Evolutionary conservation across 768 basidiomycete species (phyloP).

Genomic region (Coprinellus micaceus): DNA sequence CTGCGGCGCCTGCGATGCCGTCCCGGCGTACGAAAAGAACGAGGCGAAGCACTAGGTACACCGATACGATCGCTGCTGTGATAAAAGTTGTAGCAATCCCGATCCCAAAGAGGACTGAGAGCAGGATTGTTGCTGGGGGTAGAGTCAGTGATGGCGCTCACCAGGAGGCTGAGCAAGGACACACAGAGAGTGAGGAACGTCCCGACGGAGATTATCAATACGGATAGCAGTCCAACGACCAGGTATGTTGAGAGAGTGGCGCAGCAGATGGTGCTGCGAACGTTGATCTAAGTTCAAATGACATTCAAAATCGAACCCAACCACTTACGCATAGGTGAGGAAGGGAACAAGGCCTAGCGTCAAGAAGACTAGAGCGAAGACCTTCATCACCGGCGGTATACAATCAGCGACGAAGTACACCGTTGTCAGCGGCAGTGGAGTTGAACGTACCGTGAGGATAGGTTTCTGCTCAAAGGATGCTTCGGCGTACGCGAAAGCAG

Average conservation of each 20-base stretch:
- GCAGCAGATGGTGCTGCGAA: neutral
- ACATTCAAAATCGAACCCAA: neutral
- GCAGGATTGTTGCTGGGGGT: neutral
- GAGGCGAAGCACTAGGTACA: neutral
- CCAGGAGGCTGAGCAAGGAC: neutral
- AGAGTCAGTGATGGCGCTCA: neutral
- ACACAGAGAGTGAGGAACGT: constrained; percentile 1
- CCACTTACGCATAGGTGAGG: constrained; percentile 3
- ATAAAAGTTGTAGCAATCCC: neutral
- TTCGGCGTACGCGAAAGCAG: neutral
- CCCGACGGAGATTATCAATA: neutral
- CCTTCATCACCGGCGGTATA: neutral
- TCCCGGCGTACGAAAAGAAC: neutral
- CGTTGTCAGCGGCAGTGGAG: neutral
- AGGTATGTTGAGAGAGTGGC: neutral
- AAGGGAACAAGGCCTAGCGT: neutral
- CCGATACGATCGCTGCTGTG: neutral
- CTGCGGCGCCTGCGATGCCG: neutral
- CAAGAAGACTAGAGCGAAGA: constrained; percentile 1
- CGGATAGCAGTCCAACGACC: neutral
- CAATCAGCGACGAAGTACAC: neutral
- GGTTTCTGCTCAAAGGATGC: constrained; percentile 5
- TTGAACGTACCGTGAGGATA: neutral
- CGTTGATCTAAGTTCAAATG: neutral
- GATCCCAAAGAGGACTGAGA: neutral